phyloP scores from a whole-genome alignment of 805 yeast genomes.

The Lipomyces anomalus region DNA sequence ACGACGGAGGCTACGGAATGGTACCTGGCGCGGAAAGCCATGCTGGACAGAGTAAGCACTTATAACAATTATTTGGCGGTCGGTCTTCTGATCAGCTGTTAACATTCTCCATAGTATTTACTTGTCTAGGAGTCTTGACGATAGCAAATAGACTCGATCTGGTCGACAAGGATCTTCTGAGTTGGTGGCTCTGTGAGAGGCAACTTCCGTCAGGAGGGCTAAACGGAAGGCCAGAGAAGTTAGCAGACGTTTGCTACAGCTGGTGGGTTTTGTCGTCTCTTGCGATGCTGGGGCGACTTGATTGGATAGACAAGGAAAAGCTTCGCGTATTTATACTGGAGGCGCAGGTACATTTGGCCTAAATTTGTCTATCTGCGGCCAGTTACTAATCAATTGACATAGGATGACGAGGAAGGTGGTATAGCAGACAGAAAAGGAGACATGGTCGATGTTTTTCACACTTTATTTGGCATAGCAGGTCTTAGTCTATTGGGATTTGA shows the following conservation, averaged over 20 bases:
- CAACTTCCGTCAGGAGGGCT: conserved; percentile 85
- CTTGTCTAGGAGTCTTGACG: conserved; percentile 76
- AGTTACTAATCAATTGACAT: too few relatives aligned
- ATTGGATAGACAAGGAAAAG: conserved; percentile 70
- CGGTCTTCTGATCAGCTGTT: background rate
- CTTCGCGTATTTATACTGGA: conserved; percentile 61
- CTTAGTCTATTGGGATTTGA: conserved; percentile 66
- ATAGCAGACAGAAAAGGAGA: conserved; percentile 88
- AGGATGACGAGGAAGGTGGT: conserved; percentile 60
- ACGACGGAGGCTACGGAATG: conserved; percentile 94
- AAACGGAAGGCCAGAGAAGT: conserved; percentile 93
- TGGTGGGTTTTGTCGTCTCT: conserved; percentile 74
- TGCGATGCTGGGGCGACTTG: conserved; percentile 45
- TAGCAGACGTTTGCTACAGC: conserved; percentile 84
- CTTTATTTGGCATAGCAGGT: conserved; percentile 85
- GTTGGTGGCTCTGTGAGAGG: conserved; percentile 88
- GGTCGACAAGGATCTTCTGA: conserved; percentile 41
- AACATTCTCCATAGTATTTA: conserved; percentile 42
- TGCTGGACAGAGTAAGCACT: conserved; percentile 60
- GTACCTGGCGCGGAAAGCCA: conserved; percentile 95
- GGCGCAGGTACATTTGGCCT: conserved; percentile 75
- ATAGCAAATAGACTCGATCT: conserved; percentile 55
- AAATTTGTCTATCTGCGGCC: too few relatives aligned
- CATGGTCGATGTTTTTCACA: conserved; percentile 89
- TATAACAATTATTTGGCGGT: too few relatives aligned